Evolutionary conservation across 208 protist genomes (phyloP).

Genomic region (Acanthamoeba rhysodes): DNA sequence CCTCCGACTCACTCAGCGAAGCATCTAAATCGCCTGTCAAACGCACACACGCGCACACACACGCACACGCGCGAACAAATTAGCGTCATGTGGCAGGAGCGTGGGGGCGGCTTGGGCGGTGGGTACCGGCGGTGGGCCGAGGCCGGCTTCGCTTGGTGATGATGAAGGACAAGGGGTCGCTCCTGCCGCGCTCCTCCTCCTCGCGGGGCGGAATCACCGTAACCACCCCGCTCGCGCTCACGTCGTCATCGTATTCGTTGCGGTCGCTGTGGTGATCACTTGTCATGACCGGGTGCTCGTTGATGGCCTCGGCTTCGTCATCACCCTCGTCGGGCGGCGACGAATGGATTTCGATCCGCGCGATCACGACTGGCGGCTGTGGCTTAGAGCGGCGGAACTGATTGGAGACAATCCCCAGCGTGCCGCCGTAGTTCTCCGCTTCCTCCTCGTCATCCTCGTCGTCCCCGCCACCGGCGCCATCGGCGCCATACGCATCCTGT

Average conservation of each 20-base stretch:
- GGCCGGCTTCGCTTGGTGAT: not conserved
- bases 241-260: not conserved
- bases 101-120: too few relatives aligned
- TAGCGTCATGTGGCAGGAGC: too few relatives aligned
- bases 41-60: not conserved
- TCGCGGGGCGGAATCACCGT: not conserved
- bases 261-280: too few relatives aligned
- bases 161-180: conserved; percentile 1
- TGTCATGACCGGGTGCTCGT: not conserved
- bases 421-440: too few relatives aligned
- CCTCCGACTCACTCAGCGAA: not conserved
- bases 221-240: not conserved
- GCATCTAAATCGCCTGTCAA: not conserved
- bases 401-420: too few relatives aligned
- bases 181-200: not conserved
- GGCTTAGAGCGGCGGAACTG: too few relatives aligned
- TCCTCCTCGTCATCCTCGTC: too few relatives aligned
- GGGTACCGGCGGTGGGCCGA: not conserved
- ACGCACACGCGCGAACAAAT: not conserved
- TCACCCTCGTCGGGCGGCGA: not conserved
- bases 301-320: not conserved
- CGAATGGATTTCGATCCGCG: too few relatives aligned
- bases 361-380: too few relatives aligned
- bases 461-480: too few relatives aligned
- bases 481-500: not conserved